Base-by-base conservation (phyloP, 2,329 filamentous ascomycete genomes). In the Leptographium wingfieldii region DNA sequence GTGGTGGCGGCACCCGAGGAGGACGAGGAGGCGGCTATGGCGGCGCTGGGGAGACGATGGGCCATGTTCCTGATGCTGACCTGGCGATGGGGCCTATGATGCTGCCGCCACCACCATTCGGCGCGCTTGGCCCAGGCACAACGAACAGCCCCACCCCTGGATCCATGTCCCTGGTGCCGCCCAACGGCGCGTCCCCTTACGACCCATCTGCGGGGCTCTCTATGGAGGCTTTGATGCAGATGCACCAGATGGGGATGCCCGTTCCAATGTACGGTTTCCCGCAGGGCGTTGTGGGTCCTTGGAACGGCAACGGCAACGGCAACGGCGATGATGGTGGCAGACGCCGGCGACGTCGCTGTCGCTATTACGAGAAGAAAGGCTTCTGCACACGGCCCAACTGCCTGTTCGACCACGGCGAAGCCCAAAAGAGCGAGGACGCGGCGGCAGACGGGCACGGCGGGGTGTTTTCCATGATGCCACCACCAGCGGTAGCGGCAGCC, bases 321-420 rank as follows among this genome's bases (percentile, higher is more conserved):
- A 35, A 31, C 33, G 48, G 48, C 22, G 25, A 56, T 65, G 66
- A 70, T 63, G 66, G 65, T 22, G 60, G 69, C 49, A 68, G 68
- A 48, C 73, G 72, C 60, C 73, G 70, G 56, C 75, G 72, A 63
- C 71, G 76, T 60, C 77, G 82, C 61, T 92, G 88, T 67, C 77
- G 80, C 60, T 85, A 90, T 69, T 90, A 87, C 66, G 86, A 90
- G 61, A 81, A 74, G 1, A 88, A 88, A 65, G 88, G 88, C 0
- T 89, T 81, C 66, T 92, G 88, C 68, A 78, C 83, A 6, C 75
- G 83, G 48, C 86, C 87, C 3, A 82, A 77, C 65, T 92, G 88
- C 71, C 79, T 76, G 48, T 90, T 81, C 66, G 83, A 90, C 65
- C 88, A 92, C 29, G 43, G 22, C 65, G 88, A 92, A 6, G 35